Base-by-base conservation (phyloP, 306 rosid genomes). In the Carpinus fangiana region DNA sequence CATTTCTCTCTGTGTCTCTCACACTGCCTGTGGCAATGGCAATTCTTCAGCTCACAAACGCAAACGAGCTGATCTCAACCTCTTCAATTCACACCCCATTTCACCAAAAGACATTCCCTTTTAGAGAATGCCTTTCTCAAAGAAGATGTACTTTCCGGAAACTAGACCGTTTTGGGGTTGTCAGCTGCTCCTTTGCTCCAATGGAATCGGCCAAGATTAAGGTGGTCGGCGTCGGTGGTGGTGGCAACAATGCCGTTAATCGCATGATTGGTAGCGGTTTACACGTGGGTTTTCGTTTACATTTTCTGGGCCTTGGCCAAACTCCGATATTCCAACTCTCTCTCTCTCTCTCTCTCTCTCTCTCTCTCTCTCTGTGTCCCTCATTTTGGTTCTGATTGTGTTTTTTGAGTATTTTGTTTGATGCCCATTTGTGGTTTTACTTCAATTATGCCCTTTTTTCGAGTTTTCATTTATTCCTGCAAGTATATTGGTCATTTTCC, bases 241-340 rank as follows among this genome's bases (percentile, higher is more conserved):
- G 98, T 31, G 98, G 98, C 36, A 94, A 90, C 89, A 92, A 94
- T 86, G 97, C 97, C 28, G 93, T 94, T 47, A 94, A 94, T 80
- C 97, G 98, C 84, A 94, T 94, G 98, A 92, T 94, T 84, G 94
- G 93, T 74, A 90, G 94, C 76, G 97, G 96, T 70, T 87, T 92
- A 72, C 89, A 89, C 68, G 98, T 92, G 55, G 73, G 92, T 80
- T 80, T 79, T 38, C 57, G 8, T 50, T 84, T 2, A 3, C 17
- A 28, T 41, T 69, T 74, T 9, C 26, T 81, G 48, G 65, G 76
- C 31, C 41, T 53, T n/a, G 12, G 6, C 60, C 68, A 16, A 21
- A 75, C 26, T 62, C 69, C 21, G 65, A 77, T 21, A 12, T 45
- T 55, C 13, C 16, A 12, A 8, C 48, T 13, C n/a, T n/a, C 16